Evolutionary conservation across 257 asterid genomes (phyloP), one percentile per base, ranked within the genome.

Genomic region (Jacaranda mimosifolia): DNA sequence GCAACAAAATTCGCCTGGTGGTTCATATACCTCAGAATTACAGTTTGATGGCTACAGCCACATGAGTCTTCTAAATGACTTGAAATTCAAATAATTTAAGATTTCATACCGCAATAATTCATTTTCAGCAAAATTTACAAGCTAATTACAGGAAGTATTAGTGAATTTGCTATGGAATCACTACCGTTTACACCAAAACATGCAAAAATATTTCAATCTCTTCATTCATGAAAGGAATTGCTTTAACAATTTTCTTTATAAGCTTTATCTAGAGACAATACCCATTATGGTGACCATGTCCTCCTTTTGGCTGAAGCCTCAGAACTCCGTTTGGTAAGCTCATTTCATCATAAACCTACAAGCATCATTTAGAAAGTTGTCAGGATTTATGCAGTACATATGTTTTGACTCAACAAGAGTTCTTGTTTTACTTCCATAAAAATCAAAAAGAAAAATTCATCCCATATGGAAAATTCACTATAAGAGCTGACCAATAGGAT

Each of bases 231-330:
- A 59, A 32, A 66, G 14, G 18, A 48, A 18, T 56, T 42, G 75
- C 49, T 56, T 73, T 43, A 39, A 72, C 13, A 63, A 51, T 21
- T 21, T 71, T 69, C 51, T 42, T 32, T 74, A 65, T 11, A 65
- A 40, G 58, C 38, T 52, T 53, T 60, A 73, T 72, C 7, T 11
- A 78, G 75, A 73, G 83, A 80, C 56, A 38, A 85, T 93, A 95
- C 98, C 98, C 99, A 32, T 93, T 96, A 79, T 93, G 98, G 83
- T 91, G 96, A 56, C 97, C 98, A 79, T 93, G 98, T 39, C 99
- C 99, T 82, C 97, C 98, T 88, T 91, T 93, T 0, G 96, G 98
- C 77, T 93, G 98, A 77, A 93, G 85, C 91, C 99, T 92, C 80
- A 93, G 67, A 70, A 96, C 94, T 79, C 97, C 98, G 81, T 93